Evolutionary conservation across 352 stramenopile genomes (phyloP), one percentile per base, ranked within the genome.

Genomic region (Globisporangium orthogonon): DNA sequence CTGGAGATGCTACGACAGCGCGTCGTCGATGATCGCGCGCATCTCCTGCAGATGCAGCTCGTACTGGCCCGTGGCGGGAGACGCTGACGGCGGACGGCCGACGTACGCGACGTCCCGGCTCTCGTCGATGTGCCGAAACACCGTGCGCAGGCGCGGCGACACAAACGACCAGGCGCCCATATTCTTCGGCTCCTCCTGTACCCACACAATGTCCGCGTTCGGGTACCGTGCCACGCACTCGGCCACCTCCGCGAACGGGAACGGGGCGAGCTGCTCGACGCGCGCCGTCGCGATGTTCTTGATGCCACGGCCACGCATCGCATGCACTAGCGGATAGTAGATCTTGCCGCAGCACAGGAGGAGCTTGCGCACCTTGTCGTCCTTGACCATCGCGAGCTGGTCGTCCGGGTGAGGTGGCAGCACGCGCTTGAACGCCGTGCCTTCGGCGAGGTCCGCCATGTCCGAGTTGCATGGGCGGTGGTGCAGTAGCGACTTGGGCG

Each of bases 121-220:
- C 30, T 94, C 80, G 17, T 71, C 73, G 4, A 97, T 58, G 39
- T 97, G 74, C n/a, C 85, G 70, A n/a, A 97, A 85, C 31, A 96
- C 85, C 0, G 97, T 99, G 60, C 94, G 83, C 60, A 99, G 82
- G 33, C 97, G 85, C 29, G 96, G 89, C 17, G 84, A 76, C 7
- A 97, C 78, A 59, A 97, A 98, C 11, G 74, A 78, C 74, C 96
- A 99, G 30, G 91, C 83, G 18, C 97, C 97, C 96, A 99, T 99
- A 69, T 99, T 99, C 72, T 98, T 98, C 23, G 89, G 95, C 64
- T 98, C 97, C 70, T 99, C 97, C 70, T 99, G 97, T 14, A 94
- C 85, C 92, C 94, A 99, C 29, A 99, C 77, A 35, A 99, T 74
- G 59, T 97, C 70, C 13, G 97, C 97, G 60, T 99, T 99, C 9